These are phyloP conservation scores for Abortiporus biennis DNA, from an alignment of 1,284 basidiomycete genomes.

Conservation along the genomic window DNA sequence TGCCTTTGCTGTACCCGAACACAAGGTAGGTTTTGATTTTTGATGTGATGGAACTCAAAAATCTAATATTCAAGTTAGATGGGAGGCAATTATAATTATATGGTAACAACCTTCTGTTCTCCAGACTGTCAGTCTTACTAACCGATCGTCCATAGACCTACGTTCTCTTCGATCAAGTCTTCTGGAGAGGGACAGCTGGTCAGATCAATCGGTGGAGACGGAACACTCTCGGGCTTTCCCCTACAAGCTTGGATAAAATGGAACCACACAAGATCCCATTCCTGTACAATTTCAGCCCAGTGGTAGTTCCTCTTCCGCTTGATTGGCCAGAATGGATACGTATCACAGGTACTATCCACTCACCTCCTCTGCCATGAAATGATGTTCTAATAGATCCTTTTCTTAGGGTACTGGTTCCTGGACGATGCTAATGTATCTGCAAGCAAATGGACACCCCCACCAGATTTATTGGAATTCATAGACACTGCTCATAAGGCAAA, in stretches of 20 bases:
- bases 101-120: conserved; percentile 46
- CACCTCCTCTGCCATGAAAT: neutral
- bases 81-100: conserved; percentile 97
- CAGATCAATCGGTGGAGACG: conserved; percentile 95
- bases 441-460: conserved; percentile 84
- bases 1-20: conserved; percentile 94
- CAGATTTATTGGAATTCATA: conserved; percentile 79
- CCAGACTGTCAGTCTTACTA: neutral
- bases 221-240: conserved; percentile 67
- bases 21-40: conserved; percentile 44
- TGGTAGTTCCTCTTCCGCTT: conserved; percentile 81
- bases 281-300: conserved; percentile 94
- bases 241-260: conserved; percentile 88
- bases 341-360: conserved; percentile 64
- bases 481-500: conserved; percentile 62
- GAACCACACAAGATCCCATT: conserved; percentile 97
- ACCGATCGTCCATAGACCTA: conserved; percentile 49
- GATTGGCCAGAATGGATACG: conserved; percentile 99
- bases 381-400: conserved; percentile 11
- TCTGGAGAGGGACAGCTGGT: conserved; percentile 91
- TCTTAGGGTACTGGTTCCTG: conserved; percentile 88
- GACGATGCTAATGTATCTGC: conserved; percentile 84
- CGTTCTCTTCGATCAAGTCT: conserved; percentile 95
- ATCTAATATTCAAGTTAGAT: conserved; percentile 52
- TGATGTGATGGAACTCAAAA: conserved; percentile 7